A percentile compares a stretch with the other conserved stretches of the same genome.
Evolutionary conservation across 1,284 basidiomycete species (phyloP).

Genomic region (Irpex sp.): DNA sequence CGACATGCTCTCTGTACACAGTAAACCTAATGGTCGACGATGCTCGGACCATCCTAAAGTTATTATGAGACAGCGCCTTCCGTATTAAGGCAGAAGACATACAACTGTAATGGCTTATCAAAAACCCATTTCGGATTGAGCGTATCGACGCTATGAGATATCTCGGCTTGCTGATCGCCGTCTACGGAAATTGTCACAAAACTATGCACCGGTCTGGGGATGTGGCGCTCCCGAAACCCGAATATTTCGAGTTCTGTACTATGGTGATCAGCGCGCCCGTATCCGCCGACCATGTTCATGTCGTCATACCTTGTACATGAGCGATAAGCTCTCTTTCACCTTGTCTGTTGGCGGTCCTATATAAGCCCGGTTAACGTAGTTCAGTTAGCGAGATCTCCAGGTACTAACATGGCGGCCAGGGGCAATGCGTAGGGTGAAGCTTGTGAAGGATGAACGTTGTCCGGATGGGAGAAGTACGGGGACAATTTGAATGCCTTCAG

Average conservation of each 20-base stretch:
- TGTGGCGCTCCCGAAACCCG: slow-evolving; percentile 4
- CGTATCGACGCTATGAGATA: background rate
- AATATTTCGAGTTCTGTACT: slow-evolving; percentile 1
- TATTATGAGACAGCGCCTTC: background rate
- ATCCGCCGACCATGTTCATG: background rate
- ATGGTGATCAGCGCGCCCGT: background rate
- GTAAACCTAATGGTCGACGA: slow-evolving; percentile 7
- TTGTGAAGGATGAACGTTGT: background rate
- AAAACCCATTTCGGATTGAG: slow-evolving; percentile 9
- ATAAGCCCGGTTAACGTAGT: background rate
- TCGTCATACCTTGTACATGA: background rate
- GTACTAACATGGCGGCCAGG: background rate
- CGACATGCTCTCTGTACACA: slow-evolving; percentile 6
- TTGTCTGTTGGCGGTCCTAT: background rate
- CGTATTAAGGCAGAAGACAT: background rate
- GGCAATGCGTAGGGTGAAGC: background rate
- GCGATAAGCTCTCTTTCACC: slow-evolving; percentile 3
- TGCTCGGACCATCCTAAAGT: slow-evolving; percentile 6
- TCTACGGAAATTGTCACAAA: slow-evolving; percentile 11
- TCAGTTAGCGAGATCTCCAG: background rate
- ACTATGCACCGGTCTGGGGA: slow-evolving; percentile 2
- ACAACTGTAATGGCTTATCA: slow-evolving; percentile 2
- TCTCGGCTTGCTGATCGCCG: slow-evolving; percentile 11
- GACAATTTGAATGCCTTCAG: too few species aligned
- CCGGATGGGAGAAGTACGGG: too few species aligned